phyloP scores from a whole-genome alignment of 805 yeast species.

The Pichia paraexigua region DNA sequence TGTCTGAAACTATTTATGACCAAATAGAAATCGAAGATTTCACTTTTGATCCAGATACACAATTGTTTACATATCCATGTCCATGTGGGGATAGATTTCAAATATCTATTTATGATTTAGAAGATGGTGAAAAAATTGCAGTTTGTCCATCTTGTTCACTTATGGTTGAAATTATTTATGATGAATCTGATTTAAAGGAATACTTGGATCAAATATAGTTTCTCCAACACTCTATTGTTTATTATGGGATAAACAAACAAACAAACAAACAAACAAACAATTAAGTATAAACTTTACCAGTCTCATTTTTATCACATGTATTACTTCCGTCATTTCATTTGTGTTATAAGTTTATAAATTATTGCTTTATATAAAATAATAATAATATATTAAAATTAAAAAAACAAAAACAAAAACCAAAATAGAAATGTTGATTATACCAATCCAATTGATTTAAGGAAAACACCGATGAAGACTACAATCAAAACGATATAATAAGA shows the following conservation, averaged over 20 bases:
- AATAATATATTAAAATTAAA: too few relatives aligned
- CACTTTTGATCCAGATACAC: constrained; percentile 77
- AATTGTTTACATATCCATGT: constrained; percentile 87
- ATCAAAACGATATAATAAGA: neutral
- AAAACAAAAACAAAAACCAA: too few relatives aligned
- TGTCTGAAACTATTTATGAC: constrained; percentile 69
- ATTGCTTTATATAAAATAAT: neutral
- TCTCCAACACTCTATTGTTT: neutral
- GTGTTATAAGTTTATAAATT: neutral
- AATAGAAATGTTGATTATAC: neutral
- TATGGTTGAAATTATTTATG: constrained; percentile 88
- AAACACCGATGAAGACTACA: neutral
- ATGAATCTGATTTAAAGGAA: constrained; percentile 47
- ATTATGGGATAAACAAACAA: neutral
- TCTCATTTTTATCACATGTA: neutral
- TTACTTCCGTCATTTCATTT: neutral
- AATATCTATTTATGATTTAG: constrained; percentile 72
- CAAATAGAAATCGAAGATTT: constrained; percentile 97
- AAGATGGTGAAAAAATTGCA: constrained; percentile 89
- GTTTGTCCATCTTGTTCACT: constrained; percentile 95
- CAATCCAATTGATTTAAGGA: neutral
- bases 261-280: neutral
- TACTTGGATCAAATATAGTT: constrained; percentile 28
- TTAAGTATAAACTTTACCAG: neutral
- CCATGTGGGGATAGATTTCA: constrained; percentile 97